Percentiles rank a stretch among this genome's conserved stretches.
phyloP scores from a whole-genome alignment of 345 rosid species.

The Camelina sativa region DNA sequence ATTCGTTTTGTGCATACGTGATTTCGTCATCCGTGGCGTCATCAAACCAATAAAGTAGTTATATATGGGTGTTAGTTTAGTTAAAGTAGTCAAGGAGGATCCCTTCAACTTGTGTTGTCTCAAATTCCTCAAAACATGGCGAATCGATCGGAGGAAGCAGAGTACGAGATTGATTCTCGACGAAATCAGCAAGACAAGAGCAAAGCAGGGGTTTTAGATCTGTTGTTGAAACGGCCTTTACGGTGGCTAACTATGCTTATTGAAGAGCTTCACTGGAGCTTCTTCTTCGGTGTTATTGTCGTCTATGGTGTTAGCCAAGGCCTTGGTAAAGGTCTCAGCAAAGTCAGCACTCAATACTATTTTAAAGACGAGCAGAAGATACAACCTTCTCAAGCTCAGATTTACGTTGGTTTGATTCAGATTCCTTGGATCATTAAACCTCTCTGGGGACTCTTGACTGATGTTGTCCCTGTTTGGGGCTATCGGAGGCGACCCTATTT shows the following conservation, averaged over 20 bases:
- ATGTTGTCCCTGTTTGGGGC: constrained; percentile 61
- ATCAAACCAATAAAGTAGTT: not conserved
- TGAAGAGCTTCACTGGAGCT: constrained; percentile 69
- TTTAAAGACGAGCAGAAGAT: constrained; percentile 74
- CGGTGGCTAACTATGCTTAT: constrained; percentile 60
- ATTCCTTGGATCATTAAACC: constrained; percentile 79
- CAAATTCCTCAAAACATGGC: constrained; percentile 1
- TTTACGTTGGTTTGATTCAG: constrained; percentile 56
- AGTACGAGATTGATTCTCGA: not conserved
- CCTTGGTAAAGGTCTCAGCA: constrained; percentile 55
- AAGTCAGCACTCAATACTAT: constrained; percentile 67
- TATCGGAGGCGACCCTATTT: constrained; percentile 71
- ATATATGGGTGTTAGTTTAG: too few species aligned
- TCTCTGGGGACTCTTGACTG: constrained; percentile 74
- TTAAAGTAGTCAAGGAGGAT: not conserved
- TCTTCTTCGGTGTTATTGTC: constrained; percentile 63
- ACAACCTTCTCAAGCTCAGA: constrained; percentile 67
- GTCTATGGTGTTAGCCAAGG: constrained; percentile 76
- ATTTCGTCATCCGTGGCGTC: not conserved
- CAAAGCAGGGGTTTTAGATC: constrained; percentile 37
- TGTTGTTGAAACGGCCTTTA: constrained; percentile 44
- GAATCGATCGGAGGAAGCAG: constrained; percentile 34
- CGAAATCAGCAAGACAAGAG: constrained; percentile 10
- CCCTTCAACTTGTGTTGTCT: not conserved
- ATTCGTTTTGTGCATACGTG: not conserved